phyloP scores from a whole-genome alignment of 352 stramenopile species.

The Pythium plurisporium region DNA sequence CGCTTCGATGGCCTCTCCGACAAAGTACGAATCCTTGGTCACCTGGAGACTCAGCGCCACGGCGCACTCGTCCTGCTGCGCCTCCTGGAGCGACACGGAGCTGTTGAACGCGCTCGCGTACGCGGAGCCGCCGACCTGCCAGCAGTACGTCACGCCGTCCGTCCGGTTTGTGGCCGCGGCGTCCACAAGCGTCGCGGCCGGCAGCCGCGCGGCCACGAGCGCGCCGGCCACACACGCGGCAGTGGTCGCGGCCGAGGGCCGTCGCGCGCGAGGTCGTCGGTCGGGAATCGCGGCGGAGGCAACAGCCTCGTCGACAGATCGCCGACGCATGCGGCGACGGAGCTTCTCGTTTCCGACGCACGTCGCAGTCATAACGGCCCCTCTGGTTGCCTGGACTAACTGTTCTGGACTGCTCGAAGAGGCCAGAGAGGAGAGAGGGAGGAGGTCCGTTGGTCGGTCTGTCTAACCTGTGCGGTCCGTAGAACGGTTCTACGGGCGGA shows the following conservation, averaged over 20 bases:
- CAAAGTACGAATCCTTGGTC: conserved; percentile 39
- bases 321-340: conserved; percentile 7
- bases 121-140: conserved; percentile 17
- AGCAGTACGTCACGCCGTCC: conserved; percentile 29
- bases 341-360: neutral
- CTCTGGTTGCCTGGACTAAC: neutral
- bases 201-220: conserved; percentile 1
- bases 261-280: neutral
- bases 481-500: too few relatives aligned
- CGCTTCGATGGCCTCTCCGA: conserved; percentile 51
- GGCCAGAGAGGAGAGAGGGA: neutral
- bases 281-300: neutral
- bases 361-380: neutral
- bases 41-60: conserved; percentile 41
- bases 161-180: neutral
- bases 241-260: conserved; percentile 1
- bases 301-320: neutral
- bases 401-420: conserved; percentile 11
- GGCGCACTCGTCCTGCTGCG: conserved; percentile 34
- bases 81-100: conserved; percentile 2
- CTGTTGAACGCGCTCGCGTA: conserved; percentile 16
- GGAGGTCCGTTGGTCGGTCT: too few relatives aligned
- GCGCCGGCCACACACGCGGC: conserved; percentile 5
- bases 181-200: neutral
- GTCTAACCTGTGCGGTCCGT: neutral